phyloP scores from a whole-genome alignment of 768 basidiomycete species.

The Lactifluus volemus region DNA sequence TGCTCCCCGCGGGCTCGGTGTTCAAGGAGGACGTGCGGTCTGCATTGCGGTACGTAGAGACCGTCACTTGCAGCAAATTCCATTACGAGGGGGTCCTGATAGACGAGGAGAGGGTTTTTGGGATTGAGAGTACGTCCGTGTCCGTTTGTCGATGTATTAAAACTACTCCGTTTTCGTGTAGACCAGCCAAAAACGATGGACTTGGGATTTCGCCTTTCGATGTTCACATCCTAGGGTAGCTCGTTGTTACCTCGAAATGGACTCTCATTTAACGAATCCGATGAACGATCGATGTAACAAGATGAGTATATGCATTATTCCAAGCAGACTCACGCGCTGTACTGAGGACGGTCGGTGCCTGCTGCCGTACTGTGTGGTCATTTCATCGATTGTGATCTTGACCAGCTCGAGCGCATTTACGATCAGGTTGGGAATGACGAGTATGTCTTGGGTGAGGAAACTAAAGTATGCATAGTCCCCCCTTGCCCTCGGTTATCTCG shows the following conservation, averaged over 20 bases:
- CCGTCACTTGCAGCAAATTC: constrained; percentile 11
- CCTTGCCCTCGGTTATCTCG: constrained; percentile 10
- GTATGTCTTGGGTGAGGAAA: constrained; percentile 22
- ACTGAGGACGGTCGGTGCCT: background rate
- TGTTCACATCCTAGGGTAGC: constrained; percentile 12
- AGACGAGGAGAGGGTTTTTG: constrained; percentile 26
- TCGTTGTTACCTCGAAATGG: no score
- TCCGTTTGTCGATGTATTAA: background rate
- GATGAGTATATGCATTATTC: background rate
- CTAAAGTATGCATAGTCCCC: constrained; percentile 24
- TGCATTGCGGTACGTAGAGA: constrained; percentile 23
- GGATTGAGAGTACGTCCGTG: constrained; percentile 21
- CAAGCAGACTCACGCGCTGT: background rate
- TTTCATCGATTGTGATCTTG: no score
- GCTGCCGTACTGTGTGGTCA: no score
- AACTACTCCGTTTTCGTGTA: background rate
- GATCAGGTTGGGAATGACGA: constrained; percentile 21
- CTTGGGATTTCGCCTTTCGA: constrained; percentile 13
- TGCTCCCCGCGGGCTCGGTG: constrained; percentile 1
- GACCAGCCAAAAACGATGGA: constrained; percentile 5
- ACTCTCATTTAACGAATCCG: no score
- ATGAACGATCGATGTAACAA: no score
- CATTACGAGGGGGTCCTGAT: constrained; percentile 23
- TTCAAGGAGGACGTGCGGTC: constrained; percentile 20
- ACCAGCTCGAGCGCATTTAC: background rate